A percentile compares a stretch with the other conserved stretches of the same genome.
phyloP scores from a whole-genome alignment of 768 basidiomycete genomes.

The Pleurotus giganteus region DNA sequence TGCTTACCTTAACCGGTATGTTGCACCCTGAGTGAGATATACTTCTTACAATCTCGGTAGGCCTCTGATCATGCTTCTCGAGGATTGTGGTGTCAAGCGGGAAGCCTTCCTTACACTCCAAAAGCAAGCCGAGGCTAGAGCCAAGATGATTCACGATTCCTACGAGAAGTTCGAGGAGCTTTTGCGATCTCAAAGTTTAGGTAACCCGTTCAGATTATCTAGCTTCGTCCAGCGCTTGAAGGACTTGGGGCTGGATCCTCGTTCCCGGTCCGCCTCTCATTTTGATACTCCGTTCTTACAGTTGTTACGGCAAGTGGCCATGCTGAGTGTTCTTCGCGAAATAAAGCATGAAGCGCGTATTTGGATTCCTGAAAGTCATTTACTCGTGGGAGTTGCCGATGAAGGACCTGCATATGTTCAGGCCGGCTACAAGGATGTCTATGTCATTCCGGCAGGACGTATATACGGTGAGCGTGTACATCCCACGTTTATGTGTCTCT shows the following conservation, averaged over 20 bases:
- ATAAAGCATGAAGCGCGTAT: conserved; percentile 79
- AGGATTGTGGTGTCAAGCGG: conserved; percentile 64
- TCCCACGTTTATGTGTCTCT: neutral
- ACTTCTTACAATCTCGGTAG: conserved; percentile 30
- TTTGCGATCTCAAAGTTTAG: conserved; percentile 46
- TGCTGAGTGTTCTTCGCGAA: conserved; percentile 63
- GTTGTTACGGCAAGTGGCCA: conserved; percentile 56
- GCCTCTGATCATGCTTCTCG: conserved; percentile 74
- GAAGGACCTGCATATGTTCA: conserved; percentile 66
- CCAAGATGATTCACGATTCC: conserved; percentile 60
- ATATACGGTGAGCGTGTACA: conserved; percentile 57
- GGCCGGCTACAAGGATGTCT: conserved; percentile 52
- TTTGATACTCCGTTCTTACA: conserved; percentile 58
- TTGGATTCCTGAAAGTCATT: conserved; percentile 61
- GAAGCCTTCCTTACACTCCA: conserved; percentile 65
- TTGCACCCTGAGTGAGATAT: neutral
- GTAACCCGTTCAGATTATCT: conserved; percentile 45
- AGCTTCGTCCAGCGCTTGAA: conserved; percentile 50
- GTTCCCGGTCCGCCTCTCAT: conserved; percentile 26
- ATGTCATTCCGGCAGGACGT: conserved; percentile 48
- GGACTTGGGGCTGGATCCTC: conserved; percentile 46
- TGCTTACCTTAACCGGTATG: conserved; percentile 72
- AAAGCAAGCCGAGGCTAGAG: conserved; percentile 49
- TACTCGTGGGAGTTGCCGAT: conserved; percentile 80
- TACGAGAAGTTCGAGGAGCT: conserved; percentile 45